Percentiles rank a stretch among this genome's conserved stretches.
phyloP scores from a whole-genome alignment of 805 yeast species.

The Barnettozyma pratensis region DNA sequence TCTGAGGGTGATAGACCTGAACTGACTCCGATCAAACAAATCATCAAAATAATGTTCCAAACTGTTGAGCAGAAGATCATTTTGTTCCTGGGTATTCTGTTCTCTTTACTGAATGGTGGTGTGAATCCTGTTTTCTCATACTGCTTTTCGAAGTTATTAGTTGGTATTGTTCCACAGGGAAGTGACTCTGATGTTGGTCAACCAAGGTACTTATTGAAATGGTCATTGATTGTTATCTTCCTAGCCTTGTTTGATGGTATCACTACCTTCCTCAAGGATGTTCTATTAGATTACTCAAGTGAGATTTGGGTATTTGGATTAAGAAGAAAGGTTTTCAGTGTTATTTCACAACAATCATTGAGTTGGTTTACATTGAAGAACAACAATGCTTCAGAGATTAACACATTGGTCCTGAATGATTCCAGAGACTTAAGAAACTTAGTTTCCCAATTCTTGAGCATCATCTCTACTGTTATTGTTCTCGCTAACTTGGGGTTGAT shows the following conservation, averaged over 20 bases:
- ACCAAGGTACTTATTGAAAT: constrained; percentile 37
- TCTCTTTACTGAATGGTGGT: constrained; percentile 54
- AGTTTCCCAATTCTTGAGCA: constrained; percentile 56
- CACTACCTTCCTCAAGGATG: constrained; percentile 45
- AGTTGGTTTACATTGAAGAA: constrained; percentile 43
- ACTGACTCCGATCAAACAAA: constrained; percentile 24
- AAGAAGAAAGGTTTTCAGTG: constrained; percentile 43
- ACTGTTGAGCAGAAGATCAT: constrained; percentile 23
- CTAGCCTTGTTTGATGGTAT: constrained; percentile 63
- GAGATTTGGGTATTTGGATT: constrained; percentile 62
- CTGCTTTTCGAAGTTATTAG: constrained; percentile 64
- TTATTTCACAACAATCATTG: constrained; percentile 46
- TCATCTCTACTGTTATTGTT: constrained; percentile 46
- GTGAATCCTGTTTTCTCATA: constrained; percentile 75
- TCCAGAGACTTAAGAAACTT: constrained; percentile 68
- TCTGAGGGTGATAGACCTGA: constrained; percentile 12
- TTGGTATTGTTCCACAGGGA: constrained; percentile 51
- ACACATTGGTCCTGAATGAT: constrained; percentile 75
- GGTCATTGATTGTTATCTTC: constrained; percentile 65
- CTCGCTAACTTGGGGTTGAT: constrained; percentile 56
- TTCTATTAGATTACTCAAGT: constrained; percentile 49
- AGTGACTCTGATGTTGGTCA: constrained; percentile 27
- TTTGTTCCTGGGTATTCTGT: constrained; percentile 44
- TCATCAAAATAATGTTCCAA: constrained; percentile 27
- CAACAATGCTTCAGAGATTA: constrained; percentile 45